Percentiles rank a stretch among this genome's conserved stretches.
phyloP scores from a whole-genome alignment of 345 rosid genomes.

The Dipteronia dyeriana region DNA sequence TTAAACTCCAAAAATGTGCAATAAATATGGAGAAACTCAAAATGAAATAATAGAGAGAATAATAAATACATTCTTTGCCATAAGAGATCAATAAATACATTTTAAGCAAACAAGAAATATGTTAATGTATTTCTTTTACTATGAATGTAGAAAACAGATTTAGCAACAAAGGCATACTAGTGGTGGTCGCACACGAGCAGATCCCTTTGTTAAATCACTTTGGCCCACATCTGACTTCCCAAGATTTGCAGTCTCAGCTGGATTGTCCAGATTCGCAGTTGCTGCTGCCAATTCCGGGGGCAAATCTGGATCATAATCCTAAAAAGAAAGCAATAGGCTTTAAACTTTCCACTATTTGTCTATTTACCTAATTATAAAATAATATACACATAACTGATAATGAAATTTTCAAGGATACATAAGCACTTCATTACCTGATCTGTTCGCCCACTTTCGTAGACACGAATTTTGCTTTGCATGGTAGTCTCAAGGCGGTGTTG shows the following conservation, averaged over 20 bases:
- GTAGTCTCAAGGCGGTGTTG: conserved; percentile 88
- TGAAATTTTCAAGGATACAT: conserved; percentile 5
- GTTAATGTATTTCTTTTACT: not conserved
- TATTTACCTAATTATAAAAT: not conserved
- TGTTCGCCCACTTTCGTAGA: conserved; percentile 93
- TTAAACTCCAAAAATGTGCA: not conserved
- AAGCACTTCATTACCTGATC: conserved; percentile 65
- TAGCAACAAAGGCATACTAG: conserved; percentile 56
- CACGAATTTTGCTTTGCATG: conserved; percentile 98
- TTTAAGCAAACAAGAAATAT: not conserved
- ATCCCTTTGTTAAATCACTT: conserved; percentile 57
- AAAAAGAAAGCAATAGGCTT: conserved; percentile 25
- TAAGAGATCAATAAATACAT: not conserved
- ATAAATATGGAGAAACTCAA: not conserved
- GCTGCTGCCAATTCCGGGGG: conserved; percentile 99
- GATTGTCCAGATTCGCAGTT: conserved; percentile 64
- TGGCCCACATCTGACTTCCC: conserved; percentile 63
- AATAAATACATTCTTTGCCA: not conserved
- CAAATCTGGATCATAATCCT: conserved; percentile 96
- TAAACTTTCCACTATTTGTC: conserved; percentile 10
- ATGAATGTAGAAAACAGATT: conserved; percentile 11
- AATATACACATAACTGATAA: not conserved
- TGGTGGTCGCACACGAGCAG: conserved; percentile 69
- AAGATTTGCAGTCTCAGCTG: conserved; percentile 54
- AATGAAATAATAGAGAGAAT: not conserved